Evolutionary conservation across 1,284 basidiomycete genomes (phyloP), one percentile per base, ranked within the genome.

Genomic region (Prillingera fragicola): DNA sequence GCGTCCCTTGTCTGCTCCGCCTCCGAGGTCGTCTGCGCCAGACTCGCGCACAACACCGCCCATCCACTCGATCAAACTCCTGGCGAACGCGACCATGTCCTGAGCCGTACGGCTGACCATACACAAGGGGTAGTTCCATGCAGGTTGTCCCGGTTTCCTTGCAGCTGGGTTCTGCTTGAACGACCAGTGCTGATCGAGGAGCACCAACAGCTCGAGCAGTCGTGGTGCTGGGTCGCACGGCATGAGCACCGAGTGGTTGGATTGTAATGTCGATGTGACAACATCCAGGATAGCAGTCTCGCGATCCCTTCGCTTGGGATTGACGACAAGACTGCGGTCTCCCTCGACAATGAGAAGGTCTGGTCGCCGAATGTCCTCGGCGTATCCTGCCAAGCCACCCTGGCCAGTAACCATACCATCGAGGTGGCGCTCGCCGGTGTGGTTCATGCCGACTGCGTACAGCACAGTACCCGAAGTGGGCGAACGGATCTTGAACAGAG

Each of bases 61-160:
- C 59, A 97, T 83, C 92, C 94, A 98, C 68, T 97, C 95, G 80
- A 97, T 94, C 83, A 98, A 86, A 75, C 88, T 94, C 44, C 91
- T 76, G 14, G 95, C 88, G 59, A 94, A 91, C 2, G 87, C 86
- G 28, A 97, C 74, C 82, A 97, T 94, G 69, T 98, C 94, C 53
- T 84, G 82, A 2, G 86, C 91, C 2, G 89, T 94, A 25, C 83
- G 78, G 47, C 87, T 88, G 33, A 98, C 79, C 15, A 99, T 78
- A 65, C 94, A 98, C 24, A 99, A 85, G 0, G 94, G 92, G 50
- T 73, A 76, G 32, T 56, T 59, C 71, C 71, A 73, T 38, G 24
- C 25, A 8, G 50, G 41, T 25, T 40, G 62, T 78, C 83, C 22
- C 15, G 36, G 15, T n/a, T 24, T 22, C 36, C 36, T n/a, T 26